Evolutionary conservation across 768 basidiomycete genomes (phyloP).

Genomic region (Lactarius sanguifluus): DNA sequence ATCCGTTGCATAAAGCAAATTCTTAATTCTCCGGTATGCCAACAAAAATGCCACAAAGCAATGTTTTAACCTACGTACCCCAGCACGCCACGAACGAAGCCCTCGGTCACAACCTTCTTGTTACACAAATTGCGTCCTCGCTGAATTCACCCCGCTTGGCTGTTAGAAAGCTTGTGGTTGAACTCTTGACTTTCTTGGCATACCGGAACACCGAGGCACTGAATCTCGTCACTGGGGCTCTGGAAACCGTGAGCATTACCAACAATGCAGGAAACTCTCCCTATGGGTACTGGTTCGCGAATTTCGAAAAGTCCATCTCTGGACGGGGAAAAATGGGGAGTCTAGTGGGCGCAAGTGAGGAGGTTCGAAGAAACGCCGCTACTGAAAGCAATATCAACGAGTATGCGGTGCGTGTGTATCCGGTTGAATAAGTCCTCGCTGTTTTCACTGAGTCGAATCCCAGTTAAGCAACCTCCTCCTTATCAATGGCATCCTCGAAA

Average conservation of each 20-base stretch:
- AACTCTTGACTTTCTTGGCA: slow-evolving; percentile 73
- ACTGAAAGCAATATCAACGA: slow-evolving; percentile 72
- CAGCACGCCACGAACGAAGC: slow-evolving; percentile 64
- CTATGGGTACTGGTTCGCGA: slow-evolving; percentile 90
- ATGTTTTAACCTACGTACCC: slow-evolving; percentile 25
- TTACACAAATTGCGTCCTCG: slow-evolving; percentile 78
- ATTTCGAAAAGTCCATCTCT: slow-evolving; percentile 68
- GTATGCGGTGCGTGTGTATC: slow-evolving; percentile 67
- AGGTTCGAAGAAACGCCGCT: slow-evolving; percentile 68
- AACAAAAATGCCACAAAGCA: slow-evolving; percentile 15
- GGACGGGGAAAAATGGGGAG: slow-evolving; percentile 96
- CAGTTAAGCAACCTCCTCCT: slow-evolving; percentile 73
- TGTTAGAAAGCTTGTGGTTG: slow-evolving; percentile 74
- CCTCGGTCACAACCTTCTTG: slow-evolving; percentile 66
- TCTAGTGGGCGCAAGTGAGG: slow-evolving; percentile 91
- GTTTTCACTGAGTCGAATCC: slow-evolving; percentile 10
- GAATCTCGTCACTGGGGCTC: slow-evolving; percentile 67
- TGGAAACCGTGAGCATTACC: slow-evolving; percentile 68
- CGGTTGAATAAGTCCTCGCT: neutral
- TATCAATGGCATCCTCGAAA: slow-evolving; percentile 63
- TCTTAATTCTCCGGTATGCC: slow-evolving; percentile 61
- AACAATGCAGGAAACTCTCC: slow-evolving; percentile 57
- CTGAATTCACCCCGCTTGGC: slow-evolving; percentile 79
- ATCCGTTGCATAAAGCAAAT: slow-evolving; percentile 85
- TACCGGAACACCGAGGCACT: slow-evolving; percentile 62